A percentile compares a stretch with the other conserved stretches of the same genome.
phyloP scores from a whole-genome alignment of 805 yeast genomes.

The Cyberlindnera mrakii region DNA sequence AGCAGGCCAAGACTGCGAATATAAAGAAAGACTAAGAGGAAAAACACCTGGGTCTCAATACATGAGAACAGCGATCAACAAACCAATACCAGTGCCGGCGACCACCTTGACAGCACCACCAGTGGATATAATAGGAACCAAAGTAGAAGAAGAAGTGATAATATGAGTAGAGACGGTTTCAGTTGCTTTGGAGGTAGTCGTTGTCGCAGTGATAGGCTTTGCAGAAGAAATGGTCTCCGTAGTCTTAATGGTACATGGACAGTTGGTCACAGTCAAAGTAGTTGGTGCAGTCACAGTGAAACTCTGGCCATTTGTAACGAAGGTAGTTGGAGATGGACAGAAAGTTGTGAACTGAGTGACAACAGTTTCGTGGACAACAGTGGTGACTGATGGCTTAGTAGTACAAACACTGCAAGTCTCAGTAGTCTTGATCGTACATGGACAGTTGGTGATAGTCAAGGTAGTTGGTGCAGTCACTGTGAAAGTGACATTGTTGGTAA shows the following conservation, averaged over 20 bases:
- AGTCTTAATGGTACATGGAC: slow-evolving; percentile 65
- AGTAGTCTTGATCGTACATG: slow-evolving; percentile 59
- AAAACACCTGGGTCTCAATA: not conserved
- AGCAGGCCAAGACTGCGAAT: too few relatives aligned
- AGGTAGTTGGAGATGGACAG: slow-evolving; percentile 72
- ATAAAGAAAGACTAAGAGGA: too few relatives aligned
- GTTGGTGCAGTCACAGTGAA: slow-evolving; percentile 74
- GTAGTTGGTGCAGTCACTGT: slow-evolving; percentile 77
- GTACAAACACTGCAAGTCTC: too few relatives aligned
- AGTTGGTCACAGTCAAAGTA: slow-evolving; percentile 80
- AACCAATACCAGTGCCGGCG: slow-evolving; percentile 1
- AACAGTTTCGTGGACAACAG: slow-evolving; percentile 12
- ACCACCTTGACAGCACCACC: not conserved
- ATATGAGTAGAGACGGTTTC: not conserved
- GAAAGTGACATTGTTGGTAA: slow-evolving; percentile 62
- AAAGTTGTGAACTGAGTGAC: slow-evolving; percentile 58
- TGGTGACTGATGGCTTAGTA: not conserved
- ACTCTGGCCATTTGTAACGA: slow-evolving; percentile 61
- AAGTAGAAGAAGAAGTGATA: not conserved
- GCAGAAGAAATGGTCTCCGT: not conserved
- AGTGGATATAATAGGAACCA: not conserved
- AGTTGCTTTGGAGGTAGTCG: not conserved
- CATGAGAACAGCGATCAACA: not conserved
- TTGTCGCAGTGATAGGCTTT: not conserved
- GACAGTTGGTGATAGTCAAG: slow-evolving; percentile 79